phyloP scores from a whole-genome alignment of 768 basidiomycete species.

The Suillus subluteus region DNA sequence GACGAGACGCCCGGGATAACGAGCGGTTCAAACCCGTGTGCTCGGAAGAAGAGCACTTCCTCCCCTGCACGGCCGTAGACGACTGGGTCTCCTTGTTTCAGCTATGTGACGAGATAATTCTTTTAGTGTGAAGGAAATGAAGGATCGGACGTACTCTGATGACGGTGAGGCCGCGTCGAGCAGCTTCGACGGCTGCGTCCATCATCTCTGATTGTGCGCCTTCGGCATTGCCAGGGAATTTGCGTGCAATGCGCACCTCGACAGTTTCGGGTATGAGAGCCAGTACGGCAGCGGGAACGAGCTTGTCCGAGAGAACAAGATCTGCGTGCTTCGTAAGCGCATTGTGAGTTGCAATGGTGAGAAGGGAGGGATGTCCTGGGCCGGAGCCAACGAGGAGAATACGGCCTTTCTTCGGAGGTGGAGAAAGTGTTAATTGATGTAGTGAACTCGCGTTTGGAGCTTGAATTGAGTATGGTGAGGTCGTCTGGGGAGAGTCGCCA shows the following conservation, averaged over 20 bases:
- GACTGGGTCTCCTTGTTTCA: constrained; percentile 97
- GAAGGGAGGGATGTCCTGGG: constrained; percentile 90
- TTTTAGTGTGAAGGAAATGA: background rate
- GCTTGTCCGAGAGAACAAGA: constrained; percentile 93
- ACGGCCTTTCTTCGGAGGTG: constrained; percentile 49
- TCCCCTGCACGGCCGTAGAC: constrained; percentile 95
- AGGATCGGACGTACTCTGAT: constrained; percentile 64
- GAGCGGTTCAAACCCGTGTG: constrained; percentile 79
- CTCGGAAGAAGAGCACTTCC: constrained; percentile 90
- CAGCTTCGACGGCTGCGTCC: constrained; percentile 86
- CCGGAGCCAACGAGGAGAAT: constrained; percentile 94
- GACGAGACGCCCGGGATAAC: constrained; percentile 91
- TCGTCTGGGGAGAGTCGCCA: background rate
- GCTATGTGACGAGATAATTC: constrained; percentile 40
- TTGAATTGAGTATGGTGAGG: constrained; percentile 21
- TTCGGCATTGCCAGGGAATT: constrained; percentile 97
- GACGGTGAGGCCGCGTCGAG: constrained; percentile 77
- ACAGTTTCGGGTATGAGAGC: constrained; percentile 75
- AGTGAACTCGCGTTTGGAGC: constrained; percentile 37
- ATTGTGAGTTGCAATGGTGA: constrained; percentile 85
- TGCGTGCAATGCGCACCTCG: constrained; percentile 87
- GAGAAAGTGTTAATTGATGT: constrained; percentile 24
- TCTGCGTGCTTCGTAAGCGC: constrained; percentile 82
- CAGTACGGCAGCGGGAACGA: constrained; percentile 89
- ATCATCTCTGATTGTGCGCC: constrained; percentile 95